phyloP scores from a whole-genome alignment of 2,329 filamentous ascomycete species.

The Dendryphion nanum region DNA sequence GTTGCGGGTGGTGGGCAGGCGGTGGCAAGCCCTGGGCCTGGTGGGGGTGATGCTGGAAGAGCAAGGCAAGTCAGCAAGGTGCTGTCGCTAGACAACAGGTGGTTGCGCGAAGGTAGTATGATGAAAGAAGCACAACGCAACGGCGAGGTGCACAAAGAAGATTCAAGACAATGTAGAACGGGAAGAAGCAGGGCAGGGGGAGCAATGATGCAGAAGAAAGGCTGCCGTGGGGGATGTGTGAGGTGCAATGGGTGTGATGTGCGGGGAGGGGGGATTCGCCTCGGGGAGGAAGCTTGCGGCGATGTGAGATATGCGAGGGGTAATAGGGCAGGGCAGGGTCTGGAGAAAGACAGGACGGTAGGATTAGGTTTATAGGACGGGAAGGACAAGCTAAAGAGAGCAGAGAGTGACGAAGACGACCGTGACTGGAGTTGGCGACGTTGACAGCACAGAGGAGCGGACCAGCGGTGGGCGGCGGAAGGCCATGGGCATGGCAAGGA shows the following conservation, averaged over 20 bases:
- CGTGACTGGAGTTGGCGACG: background rate
- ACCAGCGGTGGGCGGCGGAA: slow-evolving; percentile 27
- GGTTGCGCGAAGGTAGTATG: slow-evolving; percentile 12
- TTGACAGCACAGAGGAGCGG: slow-evolving; percentile 13
- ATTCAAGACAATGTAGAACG: slow-evolving; percentile 6
- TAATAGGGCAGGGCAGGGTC: too few relatives aligned
- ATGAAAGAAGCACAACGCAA: slow-evolving; percentile 12
- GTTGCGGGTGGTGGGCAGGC: slow-evolving; percentile 54
- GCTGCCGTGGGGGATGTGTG: slow-evolving; percentile 5
- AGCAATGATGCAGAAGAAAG: too few relatives aligned
- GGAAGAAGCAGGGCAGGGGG: slow-evolving; percentile 15
- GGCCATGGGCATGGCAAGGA: slow-evolving; percentile 27
- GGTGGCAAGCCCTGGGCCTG: slow-evolving; percentile 70
- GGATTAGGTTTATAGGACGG: slow-evolving; percentile 36
- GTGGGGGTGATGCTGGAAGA: slow-evolving; percentile 70
- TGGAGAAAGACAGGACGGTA: slow-evolving; percentile 29
- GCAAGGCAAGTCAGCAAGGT: slow-evolving; percentile 30
- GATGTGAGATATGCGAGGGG: slow-evolving; percentile 30
- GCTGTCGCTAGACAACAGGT: slow-evolving; percentile 7
- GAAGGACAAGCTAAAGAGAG: slow-evolving; percentile 28
- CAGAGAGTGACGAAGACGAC: slow-evolving; percentile 14
- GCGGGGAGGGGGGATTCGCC: slow-evolving; percentile 11
- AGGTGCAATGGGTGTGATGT: slow-evolving; percentile 18
- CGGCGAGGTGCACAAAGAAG: slow-evolving; percentile 6
- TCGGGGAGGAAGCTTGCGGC: slow-evolving; percentile 17